These are phyloP conservation scores for Cercospora zeae-maydis DNA, from an alignment of 2,329 filamentous ascomycete genomes.

Conservation along the genomic window DNA sequence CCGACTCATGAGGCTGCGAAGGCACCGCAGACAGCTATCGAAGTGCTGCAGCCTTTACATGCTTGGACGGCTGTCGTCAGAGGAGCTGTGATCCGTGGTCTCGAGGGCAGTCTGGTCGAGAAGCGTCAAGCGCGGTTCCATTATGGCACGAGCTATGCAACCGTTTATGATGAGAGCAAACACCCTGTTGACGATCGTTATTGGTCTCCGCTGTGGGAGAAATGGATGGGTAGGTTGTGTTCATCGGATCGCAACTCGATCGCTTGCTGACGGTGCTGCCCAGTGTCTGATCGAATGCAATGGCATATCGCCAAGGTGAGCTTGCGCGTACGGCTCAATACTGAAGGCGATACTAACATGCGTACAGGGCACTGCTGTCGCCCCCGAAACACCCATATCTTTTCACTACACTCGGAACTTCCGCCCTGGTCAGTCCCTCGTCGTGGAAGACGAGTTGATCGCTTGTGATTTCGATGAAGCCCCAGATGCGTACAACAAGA, in stretches of 20 bases:
- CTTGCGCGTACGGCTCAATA: neutral
- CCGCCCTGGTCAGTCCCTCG: conserved; percentile 68
- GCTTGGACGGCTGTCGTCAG: conserved; percentile 78
- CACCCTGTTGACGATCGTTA: conserved; percentile 71
- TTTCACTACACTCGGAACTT: conserved; percentile 88
- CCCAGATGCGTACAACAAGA: conserved; percentile 50
- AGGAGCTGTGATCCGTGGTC: conserved; percentile 68
- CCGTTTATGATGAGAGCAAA: conserved; percentile 67
- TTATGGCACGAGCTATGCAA: conserved; percentile 78
- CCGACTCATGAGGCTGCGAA: conserved; percentile 59
- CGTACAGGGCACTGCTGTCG: conserved; percentile 66
- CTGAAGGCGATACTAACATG: conserved; percentile 4
- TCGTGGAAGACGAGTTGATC: conserved; percentile 77
- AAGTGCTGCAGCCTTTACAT: conserved; percentile 78
- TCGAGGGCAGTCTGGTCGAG: conserved; percentile 77
- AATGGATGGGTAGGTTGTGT: conserved; percentile 60
- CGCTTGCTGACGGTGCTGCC: neutral
- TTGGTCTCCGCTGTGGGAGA: conserved; percentile 75
- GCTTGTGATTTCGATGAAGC: conserved; percentile 68
- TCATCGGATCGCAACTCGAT: too few species aligned
- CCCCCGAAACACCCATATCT: conserved; percentile 68
- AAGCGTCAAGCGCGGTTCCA: conserved; percentile 70
- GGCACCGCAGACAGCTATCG: conserved; percentile 55
- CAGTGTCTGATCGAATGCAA: conserved; percentile 73
- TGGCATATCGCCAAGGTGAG: conserved; percentile 64